Percentiles rank a stretch among this genome's conserved stretches.
These are phyloP conservation scores for Polytolypa hystricis DNA, from an alignment of 2,329 filamentous ascomycete species.

Conservation along the genomic window DNA sequence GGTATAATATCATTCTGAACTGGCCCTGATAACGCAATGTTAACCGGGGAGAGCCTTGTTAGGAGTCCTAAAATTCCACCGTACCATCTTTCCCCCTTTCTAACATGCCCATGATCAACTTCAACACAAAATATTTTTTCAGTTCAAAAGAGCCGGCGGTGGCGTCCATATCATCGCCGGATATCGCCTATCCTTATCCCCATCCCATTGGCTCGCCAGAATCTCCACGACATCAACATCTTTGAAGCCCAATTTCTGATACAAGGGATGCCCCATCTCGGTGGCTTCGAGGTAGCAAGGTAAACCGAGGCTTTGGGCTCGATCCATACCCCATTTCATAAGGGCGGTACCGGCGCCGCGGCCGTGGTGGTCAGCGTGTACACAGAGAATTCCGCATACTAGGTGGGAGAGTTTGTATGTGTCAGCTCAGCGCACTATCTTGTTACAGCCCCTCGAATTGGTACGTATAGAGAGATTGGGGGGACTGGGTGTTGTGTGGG, in stretches of 20 bases:
- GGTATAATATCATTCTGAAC: no score
- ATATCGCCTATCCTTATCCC: background rate
- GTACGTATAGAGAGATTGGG: no score
- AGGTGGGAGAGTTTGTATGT: background rate
- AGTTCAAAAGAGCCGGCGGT: no score
- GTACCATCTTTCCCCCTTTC: no score
- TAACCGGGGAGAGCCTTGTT: no score
- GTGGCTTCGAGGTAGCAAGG: slow-evolving; percentile 15
- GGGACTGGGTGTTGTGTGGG: no score
- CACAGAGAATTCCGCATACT: slow-evolving; percentile 15
- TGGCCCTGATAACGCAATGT: no score
- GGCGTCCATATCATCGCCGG: background rate
- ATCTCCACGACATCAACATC: slow-evolving; percentile 10
- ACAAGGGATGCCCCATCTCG: slow-evolving; percentile 6
- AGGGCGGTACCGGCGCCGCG: slow-evolving; percentile 15
- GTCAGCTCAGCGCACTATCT: background rate
- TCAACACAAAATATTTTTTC: slow-evolving; percentile 2
- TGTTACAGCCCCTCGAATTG: no score
- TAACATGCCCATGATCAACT: no score
- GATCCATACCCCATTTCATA: slow-evolving; percentile 15
- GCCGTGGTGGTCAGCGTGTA: slow-evolving; percentile 15
- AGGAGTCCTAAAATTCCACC: no score
- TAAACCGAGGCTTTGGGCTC: slow-evolving; percentile 15
- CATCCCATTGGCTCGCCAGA: background rate
- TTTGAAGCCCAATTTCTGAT: slow-evolving; percentile 8